Evolutionary conservation across 108 stramenopile species (phyloP), one percentile per base, ranked within the genome.

Genomic region (Poteriospumella lacustris): DNA sequence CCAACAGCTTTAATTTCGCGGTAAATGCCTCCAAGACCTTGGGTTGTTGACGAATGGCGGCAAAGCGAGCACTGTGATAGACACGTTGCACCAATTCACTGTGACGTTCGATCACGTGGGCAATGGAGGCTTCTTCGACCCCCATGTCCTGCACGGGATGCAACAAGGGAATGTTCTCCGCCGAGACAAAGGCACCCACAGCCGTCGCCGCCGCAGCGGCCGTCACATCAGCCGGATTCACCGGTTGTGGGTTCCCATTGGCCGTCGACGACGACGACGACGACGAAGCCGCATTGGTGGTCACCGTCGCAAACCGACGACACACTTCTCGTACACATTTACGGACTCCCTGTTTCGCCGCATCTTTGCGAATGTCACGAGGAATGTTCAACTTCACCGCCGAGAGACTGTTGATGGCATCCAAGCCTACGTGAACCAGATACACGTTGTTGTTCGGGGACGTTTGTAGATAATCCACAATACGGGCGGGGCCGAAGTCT

Each of bases 111-210:
- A 93, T 72, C 47, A 95, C 82, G n/a, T 85, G 88, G 67, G 89
- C 90, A 70, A 96, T 88, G 58, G 88, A 87, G 43, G 77, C 78
- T 59, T 84, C 88, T 24, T 86, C 83, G 39, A 99, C 90, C 44
- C 89, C 85, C 68, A 97, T 82, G 80, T 99, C 97, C 44, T 88
- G 84, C 62, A 95, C 80, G 2, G 97, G 95, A 77, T 97, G 93
- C 19, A 99, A 81, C 39, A 91, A 76, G 0, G 97, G 97, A 38
- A 95, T 42, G 1, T 89, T 91, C 40, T 91, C 60, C 86, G n/a
- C 90, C 89, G 43, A 89, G n/a, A n/a, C n/a, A n/a, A n/a, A n/a
- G n/a, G n/a, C n/a, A n/a, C n/a, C n/a, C n/a, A n/a, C n/a, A n/a
- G n/a, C n/a, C n/a, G n/a, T n/a, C n/a, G n/a, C n/a, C n/a, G n/a